A percentile compares a stretch with the other conserved stretches of the same genome.
These are phyloP conservation scores for Wickerhamomyces subpelliculosus DNA, from an alignment of 805 yeast species.

Conservation along the genomic window DNA sequence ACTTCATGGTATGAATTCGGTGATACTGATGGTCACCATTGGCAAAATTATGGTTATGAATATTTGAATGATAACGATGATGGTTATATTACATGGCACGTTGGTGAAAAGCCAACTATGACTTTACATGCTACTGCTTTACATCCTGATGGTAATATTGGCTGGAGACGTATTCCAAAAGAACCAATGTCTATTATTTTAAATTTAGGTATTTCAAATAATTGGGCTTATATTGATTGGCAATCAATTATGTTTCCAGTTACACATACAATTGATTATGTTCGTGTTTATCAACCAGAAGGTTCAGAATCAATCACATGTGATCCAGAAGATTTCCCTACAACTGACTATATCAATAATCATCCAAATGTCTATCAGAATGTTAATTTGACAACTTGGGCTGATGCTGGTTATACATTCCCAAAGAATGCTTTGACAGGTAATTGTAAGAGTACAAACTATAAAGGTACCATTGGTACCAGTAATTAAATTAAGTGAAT, in stretches of 20 bases:
- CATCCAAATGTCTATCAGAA: slow-evolving; percentile 68
- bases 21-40: slow-evolving; percentile 39
- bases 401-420: slow-evolving; percentile 57
- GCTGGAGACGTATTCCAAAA: slow-evolving; percentile 70
- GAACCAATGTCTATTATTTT: slow-evolving; percentile 91
- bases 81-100: slow-evolving; percentile 83
- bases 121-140: slow-evolving; percentile 69
- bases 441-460: slow-evolving; percentile 34
- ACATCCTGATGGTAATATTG: slow-evolving; percentile 88
- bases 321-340: slow-evolving; percentile 83
- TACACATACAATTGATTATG: slow-evolving; percentile 72
- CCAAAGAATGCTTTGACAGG: slow-evolving; percentile 61
- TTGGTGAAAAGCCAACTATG: slow-evolving; percentile 73
- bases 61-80: slow-evolving; percentile 59
- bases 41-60: slow-evolving; percentile 74
- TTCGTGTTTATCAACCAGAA: slow-evolving; percentile 85
- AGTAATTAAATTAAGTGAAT: too few species aligned
- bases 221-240: slow-evolving; percentile 96
- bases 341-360: slow-evolving; percentile 67
- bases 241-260: slow-evolving; percentile 71
- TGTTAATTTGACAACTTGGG: slow-evolving; percentile 70
- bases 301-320: slow-evolving; percentile 60
- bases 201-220: slow-evolving; percentile 85
- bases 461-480: not conserved
- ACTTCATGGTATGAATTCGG: slow-evolving; percentile 76